Evolutionary conservation across 805 yeast species (phyloP), one percentile per base, ranked within the genome.

Genomic region (Blastobotrys peoriensis): DNA sequence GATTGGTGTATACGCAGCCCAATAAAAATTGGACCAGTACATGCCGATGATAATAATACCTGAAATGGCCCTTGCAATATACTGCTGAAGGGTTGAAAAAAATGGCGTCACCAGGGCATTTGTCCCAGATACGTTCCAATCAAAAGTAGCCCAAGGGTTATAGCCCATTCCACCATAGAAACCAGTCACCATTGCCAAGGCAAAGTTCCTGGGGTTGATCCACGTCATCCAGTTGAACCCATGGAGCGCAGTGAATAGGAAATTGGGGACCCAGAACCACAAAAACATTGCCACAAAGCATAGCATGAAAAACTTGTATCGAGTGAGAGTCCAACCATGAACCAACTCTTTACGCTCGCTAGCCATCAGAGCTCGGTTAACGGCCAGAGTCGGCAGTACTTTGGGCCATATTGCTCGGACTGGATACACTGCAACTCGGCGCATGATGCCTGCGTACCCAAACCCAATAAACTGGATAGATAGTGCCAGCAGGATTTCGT

Each of bases 201-300:
- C 66, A 45, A 78, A 76, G 55, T 79, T 79, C 49, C 78, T 59
- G 13, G 66, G 66, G 1, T 50, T 66, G 33, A 76, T 76, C 82
- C 83, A 77, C 21, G 63, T 70, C 56, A 75, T 71, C 83, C 83
- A 79, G 55, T 71, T 76, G 63, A 84, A 83, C 52, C 71, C 71
- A 1, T 79, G 70, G 41, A 83, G 69, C 1, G 79, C 86, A 19
- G 69, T 67, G 64, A 80, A 80, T 15, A 83, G 64, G 58, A 68
- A 82, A 42, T 78, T 81, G 6, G 89, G 87, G 52, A 82, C 64
- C 80, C 83, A 81, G 57, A 74, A 76, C 74, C 79, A 81, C 4
- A 69, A 48, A 52, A 80, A 79, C 33, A 72, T 62, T 15, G 60
- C 59, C 9, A 52, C 43, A 42, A 75, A 65, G 2, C 66, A 67